Percentiles rank a stretch among this genome's conserved stretches.
These are phyloP conservation scores for Arabis hirsuta DNA, from an alignment of 345 rosid species.

Conservation along the genomic window DNA sequence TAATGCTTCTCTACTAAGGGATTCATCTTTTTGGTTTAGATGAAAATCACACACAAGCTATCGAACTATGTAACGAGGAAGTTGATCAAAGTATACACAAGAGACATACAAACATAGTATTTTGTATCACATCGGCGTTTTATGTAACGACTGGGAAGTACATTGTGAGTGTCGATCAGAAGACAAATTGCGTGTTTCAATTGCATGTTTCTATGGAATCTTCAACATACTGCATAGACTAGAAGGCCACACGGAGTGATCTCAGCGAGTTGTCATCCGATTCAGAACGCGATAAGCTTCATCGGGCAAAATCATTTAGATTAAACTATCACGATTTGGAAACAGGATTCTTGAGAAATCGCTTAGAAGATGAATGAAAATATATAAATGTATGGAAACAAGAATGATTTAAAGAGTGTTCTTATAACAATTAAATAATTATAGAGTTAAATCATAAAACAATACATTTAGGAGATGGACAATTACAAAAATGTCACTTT, in stretches of 20 bases:
- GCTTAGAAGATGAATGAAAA: not conserved
- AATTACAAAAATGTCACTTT: no score
- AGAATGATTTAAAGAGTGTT: conserved; percentile 2
- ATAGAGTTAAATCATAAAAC: no score
- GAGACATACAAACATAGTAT: conserved; percentile 78
- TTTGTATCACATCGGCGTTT: conserved; percentile 89
- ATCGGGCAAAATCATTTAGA: conserved; percentile 76
- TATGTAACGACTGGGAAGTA: conserved; percentile 92
- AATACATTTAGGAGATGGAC: no score
- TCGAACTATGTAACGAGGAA: conserved; percentile 89
- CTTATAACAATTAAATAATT: no score
- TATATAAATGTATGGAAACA: conserved; percentile 8
- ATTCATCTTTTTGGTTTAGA: conserved; percentile 16
- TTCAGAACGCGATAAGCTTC: conserved; percentile 80
- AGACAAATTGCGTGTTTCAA: conserved; percentile 84
- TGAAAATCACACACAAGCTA: conserved; percentile 69
- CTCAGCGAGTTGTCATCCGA: conserved; percentile 88
- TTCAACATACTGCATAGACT: conserved; percentile 88
- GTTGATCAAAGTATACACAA: no score
- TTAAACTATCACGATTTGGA: conserved; percentile 80
- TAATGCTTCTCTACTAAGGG: conserved; percentile 8
- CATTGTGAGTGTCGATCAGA: conserved; percentile 97
- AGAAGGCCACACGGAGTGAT: conserved; percentile 86
- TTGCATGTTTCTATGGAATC: conserved; percentile 96
- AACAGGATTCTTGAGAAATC: conserved; percentile 56